Evolutionary conservation across 2,329 filamentous ascomycete species (phyloP).

Genomic region (Hymenoscyphus scutula): DNA sequence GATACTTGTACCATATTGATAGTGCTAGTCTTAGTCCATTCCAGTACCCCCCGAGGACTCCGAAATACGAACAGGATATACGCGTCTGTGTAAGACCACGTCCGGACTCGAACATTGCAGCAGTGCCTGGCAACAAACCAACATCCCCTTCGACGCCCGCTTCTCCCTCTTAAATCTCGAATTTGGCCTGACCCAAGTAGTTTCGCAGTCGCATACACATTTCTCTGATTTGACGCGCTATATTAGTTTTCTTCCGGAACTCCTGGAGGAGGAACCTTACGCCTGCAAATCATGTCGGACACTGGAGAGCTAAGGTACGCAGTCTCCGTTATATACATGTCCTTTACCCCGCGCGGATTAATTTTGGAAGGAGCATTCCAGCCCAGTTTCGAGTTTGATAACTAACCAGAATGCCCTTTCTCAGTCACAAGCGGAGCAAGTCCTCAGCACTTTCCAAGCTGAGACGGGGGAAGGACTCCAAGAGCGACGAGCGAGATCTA

Average conservation of each 20-base stretch:
- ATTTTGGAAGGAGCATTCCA: background rate
- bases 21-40: background rate
- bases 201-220: background rate
- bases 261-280: background rate
- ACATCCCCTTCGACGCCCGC: background rate
- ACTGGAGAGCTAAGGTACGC: background rate
- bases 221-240: background rate
- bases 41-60: background rate
- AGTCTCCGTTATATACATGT: background rate
- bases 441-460: slow-evolving; percentile 54
- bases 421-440: slow-evolving; percentile 49
- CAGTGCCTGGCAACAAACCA: background rate
- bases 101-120: background rate
- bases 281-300: background rate
- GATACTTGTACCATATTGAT: too few species aligned
- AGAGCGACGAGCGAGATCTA: slow-evolving; percentile 34
- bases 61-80: background rate
- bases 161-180: background rate
- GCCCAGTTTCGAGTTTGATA: background rate
- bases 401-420: slow-evolving; percentile 16
- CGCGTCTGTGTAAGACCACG: background rate
- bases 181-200: background rate
- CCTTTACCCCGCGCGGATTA: background rate
- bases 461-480: slow-evolving; percentile 42
- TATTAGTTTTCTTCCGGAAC: background rate